A percentile compares a stretch with the other conserved stretches of the same genome.
Evolutionary conservation across 2,329 filamentous ascomycete species (phyloP).

Genomic region (Epichloe hybrida): DNA sequence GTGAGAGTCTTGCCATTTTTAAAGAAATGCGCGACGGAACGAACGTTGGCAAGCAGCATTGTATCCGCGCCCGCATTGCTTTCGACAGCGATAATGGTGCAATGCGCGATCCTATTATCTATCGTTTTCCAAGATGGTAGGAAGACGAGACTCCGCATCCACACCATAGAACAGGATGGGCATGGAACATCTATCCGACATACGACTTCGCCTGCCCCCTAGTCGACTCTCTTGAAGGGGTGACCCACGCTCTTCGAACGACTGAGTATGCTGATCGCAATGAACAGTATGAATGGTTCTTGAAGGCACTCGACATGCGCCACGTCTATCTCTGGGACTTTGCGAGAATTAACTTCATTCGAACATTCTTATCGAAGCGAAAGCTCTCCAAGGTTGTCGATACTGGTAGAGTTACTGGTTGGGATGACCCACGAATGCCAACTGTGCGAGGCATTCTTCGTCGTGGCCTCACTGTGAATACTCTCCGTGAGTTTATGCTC

Average conservation of each 20-base stretch:
- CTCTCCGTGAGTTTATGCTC: conserved; percentile 61
- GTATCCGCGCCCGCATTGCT: conserved; percentile 87
- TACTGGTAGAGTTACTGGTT: conserved; percentile 60
- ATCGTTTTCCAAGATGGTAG: conserved; percentile 42
- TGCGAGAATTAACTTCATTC: conserved; percentile 69
- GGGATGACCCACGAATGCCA: conserved; percentile 70
- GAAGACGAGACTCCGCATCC: conserved; percentile 44
- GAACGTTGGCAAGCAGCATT: conserved; percentile 67
- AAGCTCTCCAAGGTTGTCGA: conserved; percentile 76
- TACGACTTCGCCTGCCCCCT: conserved; percentile 80
- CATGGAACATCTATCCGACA: conserved; percentile 76
- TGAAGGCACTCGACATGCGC: conserved; percentile 58
- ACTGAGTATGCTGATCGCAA: conserved; percentile 83
- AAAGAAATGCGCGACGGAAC: conserved; percentile 85
- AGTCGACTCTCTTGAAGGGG: conserved; percentile 65
- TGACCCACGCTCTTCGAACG: conserved; percentile 70
- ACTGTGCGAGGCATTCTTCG: conserved; percentile 60
- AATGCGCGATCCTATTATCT: conserved; percentile 91
- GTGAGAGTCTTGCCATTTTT: conserved; percentile 76
- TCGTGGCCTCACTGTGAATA: conserved; percentile 61
- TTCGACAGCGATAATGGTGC: conserved; percentile 87
- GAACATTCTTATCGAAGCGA: conserved; percentile 70
- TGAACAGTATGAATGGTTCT: conserved; percentile 76
- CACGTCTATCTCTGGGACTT: conserved; percentile 79
- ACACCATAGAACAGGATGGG: conserved; percentile 65